Base-by-base conservation (phyloP, 1,284 basidiomycete genomes). In the Erythrobasidium hasegawianum region DNA sequence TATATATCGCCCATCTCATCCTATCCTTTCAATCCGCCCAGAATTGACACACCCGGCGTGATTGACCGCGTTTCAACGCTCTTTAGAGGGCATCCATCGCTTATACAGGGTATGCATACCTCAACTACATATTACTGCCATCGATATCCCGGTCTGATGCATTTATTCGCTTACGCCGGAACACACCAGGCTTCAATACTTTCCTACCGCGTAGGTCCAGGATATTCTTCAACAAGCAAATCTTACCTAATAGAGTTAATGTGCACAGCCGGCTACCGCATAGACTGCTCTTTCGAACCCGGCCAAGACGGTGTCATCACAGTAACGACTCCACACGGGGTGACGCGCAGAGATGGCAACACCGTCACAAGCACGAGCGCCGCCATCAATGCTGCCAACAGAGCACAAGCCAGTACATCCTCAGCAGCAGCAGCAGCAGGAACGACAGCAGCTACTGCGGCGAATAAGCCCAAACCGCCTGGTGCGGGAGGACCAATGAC, bases 31-130 rank as follows among this genome's bases (percentile, higher is more conserved):
- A 50, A 22, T 62, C n/a, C 61, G 62, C 64, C 45, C 79, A 95
- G 92, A 68, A 97, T 98, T 78, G 95, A 98, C 81, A 98, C 96
- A 0, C 96, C 95, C 0, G 95, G 95, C 68, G 96, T 98, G 75
- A 99, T 99, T 76, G 87, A 94, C 73, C 89, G 95, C 67, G 95
- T 99, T 59, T 97, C 94, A 1, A 86, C 84, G 71, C 86, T 99
- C 53, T 99, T 99, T 79, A 86, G 91, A 72, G 94, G 93, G 10
- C 93, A 97, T 79, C 91, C 90, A 1, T 79, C 83, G 69, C 87
- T 99, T 73, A 97, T 99, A 65, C 89, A 97, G 49, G 29, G 24
- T 27, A 38, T 41, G 70, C 56, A 33, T 13, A 27, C 20, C 33
- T 33, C 33, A n/a, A n/a, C n/a, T n/a, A 5, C 33, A 33, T 11